Base-by-base conservation (phyloP, 106 monocot genomes). In the Apostasia shenzhenica region DNA sequence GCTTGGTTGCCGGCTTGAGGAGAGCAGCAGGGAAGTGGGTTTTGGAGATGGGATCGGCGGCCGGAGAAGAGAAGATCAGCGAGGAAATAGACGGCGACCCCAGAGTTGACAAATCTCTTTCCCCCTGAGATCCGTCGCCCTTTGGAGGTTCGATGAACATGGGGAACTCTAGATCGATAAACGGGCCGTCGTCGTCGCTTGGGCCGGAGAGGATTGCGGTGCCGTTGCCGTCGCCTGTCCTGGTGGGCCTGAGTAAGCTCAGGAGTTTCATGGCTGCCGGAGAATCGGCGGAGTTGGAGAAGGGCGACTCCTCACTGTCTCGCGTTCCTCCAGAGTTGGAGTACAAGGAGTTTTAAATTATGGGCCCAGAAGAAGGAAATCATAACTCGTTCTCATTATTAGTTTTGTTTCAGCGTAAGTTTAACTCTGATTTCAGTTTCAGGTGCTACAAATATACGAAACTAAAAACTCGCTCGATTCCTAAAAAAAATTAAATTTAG, bases 81-180 rank as follows among this genome's bases (percentile, higher is more conserved):
- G 59, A 59, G 7, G 59, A 40, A 41, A 41, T 8, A 9, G 64
- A 46, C 6, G 64, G 46, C 3, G 26, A 64, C 64, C 46, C 48
- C 6, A 51, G 67, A 0, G 49, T 9, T 6, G 41, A 40, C 2
- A 41, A 63, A 45, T 63, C 45, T 45, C 63, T 63, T 44, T 6
- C 10, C 52, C 45, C 10, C 6, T 52, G 37, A 67, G 37, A 49
- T 2, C 48, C 49, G 2, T 9, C 37, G 45, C 0, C 50, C 68
- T 40, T 6, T 11, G 10, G 68, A 54, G 8, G 3, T 8, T 50
- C 49, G 14, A 26, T 50, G 8, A 14, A 26, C 37, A 67, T 47
- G 45, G 67, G 5, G 37, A 67, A 67, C 50, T 67, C 37, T 11
- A 67, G 67, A 48, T 67, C 67, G 26, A 67, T 12, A 37, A 48